Percentiles rank a stretch among this genome's conserved stretches.
phyloP scores from a whole-genome alignment of 2,329 filamentous ascomycete genomes.

The Arthrobotrys sphaeroides region DNA sequence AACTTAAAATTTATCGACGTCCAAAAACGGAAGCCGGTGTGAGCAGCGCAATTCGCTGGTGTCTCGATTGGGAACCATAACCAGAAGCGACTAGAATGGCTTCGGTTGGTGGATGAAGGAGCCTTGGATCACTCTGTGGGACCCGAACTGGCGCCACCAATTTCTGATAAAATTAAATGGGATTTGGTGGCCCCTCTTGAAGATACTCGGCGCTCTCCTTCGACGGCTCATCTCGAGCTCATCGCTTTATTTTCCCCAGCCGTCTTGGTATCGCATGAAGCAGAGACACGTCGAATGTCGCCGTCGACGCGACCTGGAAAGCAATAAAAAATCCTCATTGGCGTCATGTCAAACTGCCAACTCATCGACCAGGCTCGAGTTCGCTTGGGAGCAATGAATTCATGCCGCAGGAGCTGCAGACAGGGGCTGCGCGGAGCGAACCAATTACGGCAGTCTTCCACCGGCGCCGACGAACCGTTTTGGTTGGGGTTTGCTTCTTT shows the following conservation, averaged over 20 bases:
- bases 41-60: conserved; percentile 7
- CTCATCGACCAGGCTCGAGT: conserved; percentile 49
- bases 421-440: conserved; percentile 37
- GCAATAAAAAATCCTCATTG: conserved; percentile 18
- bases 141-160: conserved; percentile 49
- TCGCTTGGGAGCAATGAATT: conserved; percentile 47
- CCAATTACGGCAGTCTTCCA: conserved; percentile 36
- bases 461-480: conserved; percentile 44
- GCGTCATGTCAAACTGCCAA: conserved; percentile 32
- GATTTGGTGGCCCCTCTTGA: conserved; percentile 12
- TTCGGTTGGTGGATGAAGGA: conserved; percentile 46
- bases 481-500: conserved; percentile 34
- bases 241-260: conserved; percentile 11
- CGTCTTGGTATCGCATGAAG: conserved; percentile 26
- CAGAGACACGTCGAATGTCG: conserved; percentile 36
- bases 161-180: conserved; percentile 48
- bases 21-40: conserved; percentile 34
- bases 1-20: no score
- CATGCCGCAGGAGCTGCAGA: conserved; percentile 25
- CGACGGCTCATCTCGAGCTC: conserved; percentile 2
- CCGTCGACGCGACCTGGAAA: conserved; percentile 32
- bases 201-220: not conserved
- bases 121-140: conserved; percentile 34
- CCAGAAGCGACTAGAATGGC: not conserved
- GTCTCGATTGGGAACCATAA: conserved; percentile 32